phyloP scores from a whole-genome alignment of 2,329 filamentous ascomycete genomes.

The Fusarium agapanthi region DNA sequence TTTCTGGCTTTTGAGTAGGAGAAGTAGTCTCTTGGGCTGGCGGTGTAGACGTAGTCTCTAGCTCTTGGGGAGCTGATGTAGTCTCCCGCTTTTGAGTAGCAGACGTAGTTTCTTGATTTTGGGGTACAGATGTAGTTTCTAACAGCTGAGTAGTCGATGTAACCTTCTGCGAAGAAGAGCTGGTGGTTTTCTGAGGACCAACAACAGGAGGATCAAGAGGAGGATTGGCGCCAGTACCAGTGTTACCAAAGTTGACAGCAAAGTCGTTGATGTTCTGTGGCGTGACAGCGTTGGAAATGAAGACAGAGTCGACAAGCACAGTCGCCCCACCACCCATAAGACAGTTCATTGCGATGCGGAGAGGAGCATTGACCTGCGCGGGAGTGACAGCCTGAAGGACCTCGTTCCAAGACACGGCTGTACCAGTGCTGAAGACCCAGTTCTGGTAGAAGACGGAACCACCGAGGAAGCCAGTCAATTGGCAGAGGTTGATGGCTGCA shows the following conservation, averaged over 20 bases:
- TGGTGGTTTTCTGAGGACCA: background rate
- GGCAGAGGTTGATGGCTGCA: background rate
- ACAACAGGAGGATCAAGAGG: background rate
- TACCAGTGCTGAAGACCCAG: background rate
- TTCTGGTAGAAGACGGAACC: background rate
- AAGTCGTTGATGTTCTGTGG: background rate
- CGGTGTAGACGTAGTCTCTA: background rate
- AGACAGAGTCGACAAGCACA: background rate
- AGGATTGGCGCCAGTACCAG: background rate
- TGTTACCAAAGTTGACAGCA: background rate
- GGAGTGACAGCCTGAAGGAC: background rate
- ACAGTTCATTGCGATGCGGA: background rate
- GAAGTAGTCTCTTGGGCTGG: background rate
- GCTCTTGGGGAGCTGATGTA: too few relatives aligned
- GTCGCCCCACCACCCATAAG: conserved; percentile 1
- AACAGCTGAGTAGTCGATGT: background rate
- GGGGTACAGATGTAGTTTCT: background rate
- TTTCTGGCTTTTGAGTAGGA: background rate
- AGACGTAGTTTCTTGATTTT: background rate
- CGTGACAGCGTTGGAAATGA: conserved; percentile 1
- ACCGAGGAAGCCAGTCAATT: background rate
- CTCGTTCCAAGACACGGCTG: background rate
- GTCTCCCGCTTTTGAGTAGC: background rate
- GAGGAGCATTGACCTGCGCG: background rate
- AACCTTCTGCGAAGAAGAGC: background rate